phyloP scores from a whole-genome alignment of 768 basidiomycete species.

The Lentinula raphanica region DNA sequence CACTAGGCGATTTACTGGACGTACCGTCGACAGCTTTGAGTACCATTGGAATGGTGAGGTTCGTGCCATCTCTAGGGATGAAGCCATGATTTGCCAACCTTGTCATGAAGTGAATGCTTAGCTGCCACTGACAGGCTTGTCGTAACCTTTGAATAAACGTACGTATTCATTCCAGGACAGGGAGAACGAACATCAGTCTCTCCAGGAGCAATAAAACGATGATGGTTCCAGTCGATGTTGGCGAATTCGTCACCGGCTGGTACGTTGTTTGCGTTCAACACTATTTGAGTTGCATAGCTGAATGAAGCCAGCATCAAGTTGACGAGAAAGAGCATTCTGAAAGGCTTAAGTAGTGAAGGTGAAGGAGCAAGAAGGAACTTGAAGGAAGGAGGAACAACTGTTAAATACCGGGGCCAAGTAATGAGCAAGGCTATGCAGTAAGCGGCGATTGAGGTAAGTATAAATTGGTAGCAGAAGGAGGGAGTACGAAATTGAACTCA shows the following conservation, averaged over 20 bases:
- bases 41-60: neutral
- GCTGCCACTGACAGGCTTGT: neutral
- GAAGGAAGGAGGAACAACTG: no score
- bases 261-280: neutral
- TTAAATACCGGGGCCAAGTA: no score
- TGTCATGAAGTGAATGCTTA: no score
- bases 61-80: conserved; percentile 12
- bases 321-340: neutral
- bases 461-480: no score
- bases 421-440: no score
- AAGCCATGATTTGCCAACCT: conserved; percentile 8
- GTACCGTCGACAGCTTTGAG: neutral
- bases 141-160: no score
- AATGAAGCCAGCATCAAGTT: neutral
- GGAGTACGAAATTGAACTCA: no score
- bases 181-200: conserved; percentile 7
- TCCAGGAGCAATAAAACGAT: conserved; percentile 7
- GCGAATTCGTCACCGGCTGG: neutral
- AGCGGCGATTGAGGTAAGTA: no score
- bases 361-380: no score
- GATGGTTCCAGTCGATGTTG: conserved; percentile 6
- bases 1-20: neutral
- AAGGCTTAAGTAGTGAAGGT: neutral
- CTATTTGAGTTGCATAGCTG: neutral
- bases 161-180: conserved; percentile 14